These are phyloP conservation scores for Helenozyma rhizophorensis DNA, from an alignment of 805 yeast species.

Conservation along the genomic window DNA sequence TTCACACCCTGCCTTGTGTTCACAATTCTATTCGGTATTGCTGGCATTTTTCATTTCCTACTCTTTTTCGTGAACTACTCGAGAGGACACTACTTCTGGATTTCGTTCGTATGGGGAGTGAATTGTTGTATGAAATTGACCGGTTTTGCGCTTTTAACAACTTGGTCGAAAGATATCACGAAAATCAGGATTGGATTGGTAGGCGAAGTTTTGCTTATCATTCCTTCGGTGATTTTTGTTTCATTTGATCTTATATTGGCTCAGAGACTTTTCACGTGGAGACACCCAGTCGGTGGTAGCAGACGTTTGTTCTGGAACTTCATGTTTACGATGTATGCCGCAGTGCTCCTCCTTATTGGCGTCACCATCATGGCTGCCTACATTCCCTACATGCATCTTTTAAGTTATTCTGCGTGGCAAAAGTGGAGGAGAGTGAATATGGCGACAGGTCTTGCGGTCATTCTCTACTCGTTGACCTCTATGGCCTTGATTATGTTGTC, in stretches of 20 bases:
- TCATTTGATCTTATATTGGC: constrained; percentile 20
- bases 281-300: constrained; percentile 24
- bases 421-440: constrained; percentile 24
- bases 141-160: constrained; percentile 15
- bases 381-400: constrained; percentile 15
- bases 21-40: constrained; percentile 13
- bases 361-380: constrained; percentile 15
- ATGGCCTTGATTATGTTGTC: constrained; percentile 46
- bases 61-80: constrained; percentile 14
- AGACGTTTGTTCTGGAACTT: constrained; percentile 16
- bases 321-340: constrained; percentile 15
- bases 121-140: constrained; percentile 11
- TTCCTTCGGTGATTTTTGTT: constrained; percentile 16
- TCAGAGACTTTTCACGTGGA: constrained; percentile 22
- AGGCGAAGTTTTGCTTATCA: constrained; percentile 14
- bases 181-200: constrained; percentile 13
- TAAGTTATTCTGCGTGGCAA: constrained; percentile 12
- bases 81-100: constrained; percentile 20
- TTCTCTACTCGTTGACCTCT: constrained; percentile 51
- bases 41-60: constrained; percentile 12
- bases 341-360: constrained; percentile 13
- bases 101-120: constrained; percentile 16
- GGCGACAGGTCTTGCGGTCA: constrained; percentile 27
- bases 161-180: constrained; percentile 15
- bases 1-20: constrained; percentile 16